A percentile compares a stretch with the other conserved stretches of the same genome.
phyloP scores from a whole-genome alignment of 148 eudicot genomes.

The Fallopia convolvulus region DNA sequence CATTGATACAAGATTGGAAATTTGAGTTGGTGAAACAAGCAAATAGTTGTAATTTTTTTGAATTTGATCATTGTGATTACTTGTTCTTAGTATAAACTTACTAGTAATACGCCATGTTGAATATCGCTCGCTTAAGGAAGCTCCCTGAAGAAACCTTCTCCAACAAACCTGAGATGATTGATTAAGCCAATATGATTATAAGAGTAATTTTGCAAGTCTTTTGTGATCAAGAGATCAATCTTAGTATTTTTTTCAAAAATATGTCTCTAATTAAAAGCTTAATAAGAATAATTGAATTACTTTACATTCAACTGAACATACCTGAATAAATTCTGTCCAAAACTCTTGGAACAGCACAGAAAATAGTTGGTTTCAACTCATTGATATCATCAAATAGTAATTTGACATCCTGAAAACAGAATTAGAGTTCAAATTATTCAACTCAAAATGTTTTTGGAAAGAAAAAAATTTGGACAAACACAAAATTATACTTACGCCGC shows the following conservation, averaged over 20 bases:
- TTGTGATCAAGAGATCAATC: too few species aligned
- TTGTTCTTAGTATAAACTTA: conserved; percentile 31
- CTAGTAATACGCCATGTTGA: conserved; percentile 79
- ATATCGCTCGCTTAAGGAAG: conserved; percentile 49
- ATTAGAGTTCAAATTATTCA: not conserved
- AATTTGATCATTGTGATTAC: not conserved
- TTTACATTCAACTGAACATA: conserved; percentile 3
- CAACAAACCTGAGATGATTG: conserved; percentile 45
- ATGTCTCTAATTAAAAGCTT: too few species aligned
- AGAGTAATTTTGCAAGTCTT: too few species aligned
- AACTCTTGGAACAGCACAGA: conserved; percentile 95
- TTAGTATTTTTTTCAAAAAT: too few species aligned
- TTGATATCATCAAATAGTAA: conserved; percentile 66
- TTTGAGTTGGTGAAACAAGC: not conserved
- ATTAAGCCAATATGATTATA: not conserved
- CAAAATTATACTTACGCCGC: conserved; percentile 54
- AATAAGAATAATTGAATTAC: too few species aligned
- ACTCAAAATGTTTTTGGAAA: not conserved
- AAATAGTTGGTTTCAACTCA: conserved; percentile 69
- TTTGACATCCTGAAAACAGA: conserved; percentile 66
- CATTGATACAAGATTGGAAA: conserved; percentile 11
- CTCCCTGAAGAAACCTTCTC: conserved; percentile 64
- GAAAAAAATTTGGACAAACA: not conserved
- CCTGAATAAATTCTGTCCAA: conserved; percentile 89
- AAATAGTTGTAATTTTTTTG: not conserved